Conservation (phyloP, 1,284 basidiomycete genomes). For the Dichomitus squalens region DNA sequence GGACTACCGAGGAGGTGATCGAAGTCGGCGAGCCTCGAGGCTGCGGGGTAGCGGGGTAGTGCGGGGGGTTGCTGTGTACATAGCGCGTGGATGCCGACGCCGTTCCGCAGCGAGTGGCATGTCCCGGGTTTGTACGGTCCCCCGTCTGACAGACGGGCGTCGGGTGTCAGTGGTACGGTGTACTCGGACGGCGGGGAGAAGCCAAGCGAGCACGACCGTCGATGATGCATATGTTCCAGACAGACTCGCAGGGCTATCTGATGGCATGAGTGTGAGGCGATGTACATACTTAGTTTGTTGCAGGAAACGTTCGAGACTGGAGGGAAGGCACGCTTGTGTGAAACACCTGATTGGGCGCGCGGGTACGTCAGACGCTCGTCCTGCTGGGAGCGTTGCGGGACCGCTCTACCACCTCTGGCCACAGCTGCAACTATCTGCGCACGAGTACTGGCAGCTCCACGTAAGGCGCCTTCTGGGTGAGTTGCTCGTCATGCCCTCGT, state of each 20-base stretch:
- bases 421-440: too few species aligned
- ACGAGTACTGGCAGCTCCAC: too few species aligned
- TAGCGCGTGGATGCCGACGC: neutral
- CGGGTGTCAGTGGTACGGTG: neutral
- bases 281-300: too few species aligned
- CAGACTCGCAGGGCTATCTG: too few species aligned
- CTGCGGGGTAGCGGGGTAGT: neutral
- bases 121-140: neutral
- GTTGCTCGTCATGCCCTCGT: neutral
- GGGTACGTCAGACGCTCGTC: neutral
- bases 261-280: too few species aligned
- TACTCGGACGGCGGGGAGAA: neutral
- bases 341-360: too few species aligned
- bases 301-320: too few species aligned
- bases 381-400: neutral
- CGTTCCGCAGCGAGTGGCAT: neutral
- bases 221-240: too few species aligned
- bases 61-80: neutral
- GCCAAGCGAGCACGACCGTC: too few species aligned
- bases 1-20: neutral
- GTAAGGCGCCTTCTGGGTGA: too few species aligned
- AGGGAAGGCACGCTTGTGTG: too few species aligned
- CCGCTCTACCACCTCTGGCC: constrained; percentile 7
- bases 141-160: too few species aligned
- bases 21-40: neutral